Evolutionary conservation across 768 basidiomycete species (phyloP).

Genomic region (Pulveroboletus sp.): DNA sequence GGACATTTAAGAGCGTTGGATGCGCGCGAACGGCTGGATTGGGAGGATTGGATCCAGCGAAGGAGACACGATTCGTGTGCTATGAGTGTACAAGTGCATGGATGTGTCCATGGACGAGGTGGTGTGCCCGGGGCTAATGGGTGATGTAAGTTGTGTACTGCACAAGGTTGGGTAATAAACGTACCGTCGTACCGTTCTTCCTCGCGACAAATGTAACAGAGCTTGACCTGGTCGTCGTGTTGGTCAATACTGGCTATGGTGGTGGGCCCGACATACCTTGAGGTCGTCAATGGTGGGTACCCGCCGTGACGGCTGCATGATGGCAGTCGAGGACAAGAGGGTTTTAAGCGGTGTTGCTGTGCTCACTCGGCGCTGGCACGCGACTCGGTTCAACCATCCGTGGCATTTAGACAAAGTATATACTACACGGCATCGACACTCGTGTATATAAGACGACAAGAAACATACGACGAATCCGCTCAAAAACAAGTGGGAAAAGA

Average conservation of each 20-base stretch:
- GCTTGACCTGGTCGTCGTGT: conserved; percentile 48
- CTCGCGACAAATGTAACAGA: conserved; percentile 80
- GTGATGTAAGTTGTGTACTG: not conserved
- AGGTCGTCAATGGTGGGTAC: conserved; percentile 35
- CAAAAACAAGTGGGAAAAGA: not conserved
- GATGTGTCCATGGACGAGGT: conserved; percentile 69
- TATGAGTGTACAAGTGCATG: conserved; percentile 76
- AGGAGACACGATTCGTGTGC: conserved; percentile 80
- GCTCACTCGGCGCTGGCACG: not conserved
- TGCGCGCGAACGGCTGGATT: conserved; percentile 51
- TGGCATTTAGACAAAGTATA: conserved; percentile 22
- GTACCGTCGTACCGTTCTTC: conserved; percentile 56
- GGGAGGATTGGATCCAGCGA: conserved; percentile 74
- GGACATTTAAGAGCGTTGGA: conserved; percentile 75
- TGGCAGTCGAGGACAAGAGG: conserved; percentile 5
- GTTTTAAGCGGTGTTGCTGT: not conserved
- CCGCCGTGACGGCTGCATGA: conserved; percentile 23
- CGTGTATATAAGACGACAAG: conserved; percentile 6
- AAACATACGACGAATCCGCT: not conserved
- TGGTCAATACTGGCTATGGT: not conserved
- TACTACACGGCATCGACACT: conserved; percentile 12
- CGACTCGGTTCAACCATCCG: not conserved
- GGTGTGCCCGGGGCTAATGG: conserved; percentile 43
- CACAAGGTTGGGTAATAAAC: too few relatives aligned
- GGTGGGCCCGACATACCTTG: conserved; percentile 18